Evolutionary conservation across 441 rosid species (phyloP).

Genomic region (Erodium moschatum): DNA sequence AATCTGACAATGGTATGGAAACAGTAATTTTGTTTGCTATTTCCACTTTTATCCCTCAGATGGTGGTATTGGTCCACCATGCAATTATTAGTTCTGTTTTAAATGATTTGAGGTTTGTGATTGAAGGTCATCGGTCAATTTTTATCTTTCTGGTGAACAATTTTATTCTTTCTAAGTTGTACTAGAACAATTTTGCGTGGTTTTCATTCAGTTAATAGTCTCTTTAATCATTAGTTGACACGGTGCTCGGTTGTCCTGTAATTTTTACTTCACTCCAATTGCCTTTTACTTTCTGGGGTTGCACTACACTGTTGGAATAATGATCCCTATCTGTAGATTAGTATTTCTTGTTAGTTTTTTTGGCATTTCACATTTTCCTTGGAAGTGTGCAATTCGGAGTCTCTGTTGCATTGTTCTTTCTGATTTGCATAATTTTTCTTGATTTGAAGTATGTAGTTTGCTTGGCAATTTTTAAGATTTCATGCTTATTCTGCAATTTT

Average conservation of each 20-base stretch:
- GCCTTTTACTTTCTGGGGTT: not conserved
- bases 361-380: not conserved
- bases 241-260: not conserved
- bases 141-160: not conserved
- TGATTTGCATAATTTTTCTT: not conserved
- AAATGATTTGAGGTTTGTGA: not conserved
- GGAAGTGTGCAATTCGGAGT: not conserved
- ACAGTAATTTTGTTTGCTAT: not conserved
- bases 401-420: not conserved
- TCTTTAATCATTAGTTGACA: not conserved
- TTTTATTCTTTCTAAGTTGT: not conserved
- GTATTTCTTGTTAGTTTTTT: not conserved
- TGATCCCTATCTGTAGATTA: not conserved
- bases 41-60: not conserved
- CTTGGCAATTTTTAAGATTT: not conserved
- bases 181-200: not conserved
- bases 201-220: not conserved
- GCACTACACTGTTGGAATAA: not conserved
- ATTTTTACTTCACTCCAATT: not conserved
- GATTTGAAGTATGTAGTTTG: not conserved
- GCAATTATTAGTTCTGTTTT: not conserved
- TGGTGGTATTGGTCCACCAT: not conserved
- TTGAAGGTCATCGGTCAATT: not conserved
- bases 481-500: constrained; percentile 20
- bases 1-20: not conserved